phyloP scores from a whole-genome alignment of 129 eudicot species.

The carrot (Daucus carota) region DNA sequence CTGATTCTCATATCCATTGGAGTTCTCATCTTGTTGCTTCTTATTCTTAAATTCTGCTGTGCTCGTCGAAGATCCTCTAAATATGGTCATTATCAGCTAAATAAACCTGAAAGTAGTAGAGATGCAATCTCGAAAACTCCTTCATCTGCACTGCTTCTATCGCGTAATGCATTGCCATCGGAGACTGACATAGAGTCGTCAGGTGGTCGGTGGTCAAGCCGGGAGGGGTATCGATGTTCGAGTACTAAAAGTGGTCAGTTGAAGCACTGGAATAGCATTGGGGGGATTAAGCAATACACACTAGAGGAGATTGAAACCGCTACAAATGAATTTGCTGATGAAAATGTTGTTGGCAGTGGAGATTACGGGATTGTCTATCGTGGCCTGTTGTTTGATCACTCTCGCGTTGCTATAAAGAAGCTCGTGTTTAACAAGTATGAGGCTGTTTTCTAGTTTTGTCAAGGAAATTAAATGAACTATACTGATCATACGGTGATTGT shows the following conservation, averaged over 20 bases:
- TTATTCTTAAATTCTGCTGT: slow-evolving; percentile 7
- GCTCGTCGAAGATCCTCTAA: slow-evolving; percentile 4
- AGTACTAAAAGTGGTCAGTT: background rate
- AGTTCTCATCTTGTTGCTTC: background rate
- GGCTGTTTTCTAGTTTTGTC: background rate
- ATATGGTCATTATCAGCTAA: background rate
- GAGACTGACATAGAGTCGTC: slow-evolving; percentile 4
- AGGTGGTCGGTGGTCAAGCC: background rate
- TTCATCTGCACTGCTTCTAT: slow-evolving; percentile 13
- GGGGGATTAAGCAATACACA: slow-evolving; percentile 12
- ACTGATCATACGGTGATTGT: background rate
- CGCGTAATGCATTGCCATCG: slow-evolving; percentile 18
- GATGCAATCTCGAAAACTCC: background rate
- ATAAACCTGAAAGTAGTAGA: background rate
- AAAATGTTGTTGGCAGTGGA: slow-evolving; percentile 31
- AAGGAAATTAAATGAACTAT: background rate
- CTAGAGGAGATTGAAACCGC: slow-evolving; percentile 32
- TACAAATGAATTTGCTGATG: slow-evolving; percentile 30
- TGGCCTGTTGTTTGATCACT: slow-evolving; percentile 20
- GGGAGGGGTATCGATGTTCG: background rate
- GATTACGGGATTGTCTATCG: slow-evolving; percentile 39
- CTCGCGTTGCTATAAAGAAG: slow-evolving; percentile 37
- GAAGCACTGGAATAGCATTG: slow-evolving; percentile 4
- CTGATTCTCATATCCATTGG: slow-evolving; percentile 19
- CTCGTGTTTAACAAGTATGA: slow-evolving; percentile 21